These are phyloP conservation scores for Xylaria sp. DNA, from an alignment of 2,329 filamentous ascomycete genomes.

Conservation along the genomic window DNA sequence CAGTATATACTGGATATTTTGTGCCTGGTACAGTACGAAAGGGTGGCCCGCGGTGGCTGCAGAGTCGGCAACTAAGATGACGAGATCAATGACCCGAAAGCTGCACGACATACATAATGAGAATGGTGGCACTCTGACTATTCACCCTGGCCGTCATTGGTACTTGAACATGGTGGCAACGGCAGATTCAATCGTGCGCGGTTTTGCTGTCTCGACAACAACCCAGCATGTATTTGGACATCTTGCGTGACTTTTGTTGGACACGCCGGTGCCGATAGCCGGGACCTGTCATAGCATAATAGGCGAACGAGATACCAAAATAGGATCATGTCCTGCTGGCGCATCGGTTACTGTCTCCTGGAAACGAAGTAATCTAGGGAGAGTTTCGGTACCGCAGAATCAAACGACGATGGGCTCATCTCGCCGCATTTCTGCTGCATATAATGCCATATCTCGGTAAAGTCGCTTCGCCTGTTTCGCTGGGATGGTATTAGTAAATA, in stretches of 20 bases:
- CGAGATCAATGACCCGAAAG: slow-evolving; percentile 32
- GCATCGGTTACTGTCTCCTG: slow-evolving; percentile 27
- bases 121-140: slow-evolving; percentile 18
- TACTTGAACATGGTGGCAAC: background rate
- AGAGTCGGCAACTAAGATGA: slow-evolving; percentile 27
- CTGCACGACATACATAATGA: slow-evolving; percentile 30
- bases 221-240: background rate
- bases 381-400: slow-evolving; percentile 19
- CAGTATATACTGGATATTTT: background rate
- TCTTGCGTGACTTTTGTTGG: background rate
- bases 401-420: slow-evolving; percentile 22
- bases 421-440: slow-evolving; percentile 17
- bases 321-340: slow-evolving; percentile 25
- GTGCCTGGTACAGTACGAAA: slow-evolving; percentile 4
- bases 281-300: background rate
- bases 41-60: slow-evolving; percentile 18
- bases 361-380: slow-evolving; percentile 29
- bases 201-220: slow-evolving; percentile 4
- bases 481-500: background rate
- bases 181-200: background rate
- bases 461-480: slow-evolving; percentile 19
- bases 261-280: slow-evolving; percentile 19
- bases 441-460: slow-evolving; percentile 19
- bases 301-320: slow-evolving; percentile 19
- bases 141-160: background rate